Evolutionary conservation across 2,329 filamentous ascomycete species (phyloP).

Genomic region (Xylariaceae sp.): DNA sequence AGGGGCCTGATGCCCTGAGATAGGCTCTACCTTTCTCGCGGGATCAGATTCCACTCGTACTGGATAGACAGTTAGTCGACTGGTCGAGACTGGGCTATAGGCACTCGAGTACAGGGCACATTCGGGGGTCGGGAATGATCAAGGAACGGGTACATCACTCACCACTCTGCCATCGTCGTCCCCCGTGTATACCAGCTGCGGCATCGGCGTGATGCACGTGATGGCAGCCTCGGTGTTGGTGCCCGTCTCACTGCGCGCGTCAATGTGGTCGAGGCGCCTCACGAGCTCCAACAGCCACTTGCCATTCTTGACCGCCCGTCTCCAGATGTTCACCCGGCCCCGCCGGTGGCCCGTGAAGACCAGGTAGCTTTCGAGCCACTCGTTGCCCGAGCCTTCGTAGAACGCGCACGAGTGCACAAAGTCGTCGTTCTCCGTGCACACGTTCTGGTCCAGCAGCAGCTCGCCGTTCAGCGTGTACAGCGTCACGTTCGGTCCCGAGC

Average conservation of each 20-base stretch:
- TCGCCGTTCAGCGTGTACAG: constrained; percentile 87
- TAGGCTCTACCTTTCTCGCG: constrained; percentile 47
- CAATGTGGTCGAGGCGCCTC: constrained; percentile 73
- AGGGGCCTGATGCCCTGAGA: constrained; percentile 8
- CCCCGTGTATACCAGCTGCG: constrained; percentile 80
- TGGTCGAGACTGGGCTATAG: too few relatives aligned
- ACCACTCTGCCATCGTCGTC: constrained; percentile 91
- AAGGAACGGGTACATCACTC: too few relatives aligned
- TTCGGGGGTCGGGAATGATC: too few relatives aligned
- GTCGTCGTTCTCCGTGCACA: constrained; percentile 66
- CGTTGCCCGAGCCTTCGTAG: constrained; percentile 83
- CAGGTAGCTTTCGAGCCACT: constrained; percentile 82
- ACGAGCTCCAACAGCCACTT: constrained; percentile 72
- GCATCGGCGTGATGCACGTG: constrained; percentile 78
- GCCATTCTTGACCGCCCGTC: constrained; percentile 48
- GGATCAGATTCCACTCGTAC: constrained; percentile 59
- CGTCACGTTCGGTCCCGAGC: constrained; percentile 64
- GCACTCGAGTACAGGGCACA: too few relatives aligned
- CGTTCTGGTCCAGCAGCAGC: constrained; percentile 70
- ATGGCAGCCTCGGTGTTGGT: constrained; percentile 60
- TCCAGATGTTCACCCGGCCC: constrained; percentile 77
- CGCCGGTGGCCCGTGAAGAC: constrained; percentile 82
- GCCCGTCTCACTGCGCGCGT: constrained; percentile 55
- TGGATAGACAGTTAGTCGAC: too few relatives aligned
- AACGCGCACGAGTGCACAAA: constrained; percentile 77